These are phyloP conservation scores for Fonsecaea nubica DNA, from an alignment of 2,329 filamentous ascomycete species.

Conservation along the genomic window DNA sequence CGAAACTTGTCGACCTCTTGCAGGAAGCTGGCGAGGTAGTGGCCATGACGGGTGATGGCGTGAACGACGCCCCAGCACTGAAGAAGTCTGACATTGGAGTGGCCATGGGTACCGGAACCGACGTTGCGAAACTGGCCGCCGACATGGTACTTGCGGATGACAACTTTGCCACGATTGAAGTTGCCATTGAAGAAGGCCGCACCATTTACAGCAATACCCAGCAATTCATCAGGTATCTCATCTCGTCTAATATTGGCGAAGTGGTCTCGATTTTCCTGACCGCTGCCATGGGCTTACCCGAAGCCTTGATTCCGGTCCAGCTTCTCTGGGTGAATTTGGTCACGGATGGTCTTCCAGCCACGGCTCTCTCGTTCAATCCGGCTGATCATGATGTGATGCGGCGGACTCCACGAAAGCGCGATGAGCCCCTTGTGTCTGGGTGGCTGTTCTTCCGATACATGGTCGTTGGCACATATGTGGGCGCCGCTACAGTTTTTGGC, in stretches of 20 bases:
- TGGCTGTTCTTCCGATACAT: slow-evolving; percentile 99
- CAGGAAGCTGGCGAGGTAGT: slow-evolving; percentile 93
- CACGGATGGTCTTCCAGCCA: slow-evolving; percentile 94
- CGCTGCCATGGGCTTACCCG: slow-evolving; percentile 94
- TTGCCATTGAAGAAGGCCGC: slow-evolving; percentile 93
- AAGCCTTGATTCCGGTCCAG: slow-evolving; percentile 95
- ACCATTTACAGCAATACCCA: slow-evolving; percentile 99
- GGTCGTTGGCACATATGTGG: slow-evolving; percentile 94
- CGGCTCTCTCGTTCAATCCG: slow-evolving; percentile 96
- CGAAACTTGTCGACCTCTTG: slow-evolving; percentile 93
- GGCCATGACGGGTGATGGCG: slow-evolving; percentile 98
- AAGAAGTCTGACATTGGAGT: slow-evolving; percentile 99
- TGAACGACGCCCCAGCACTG: slow-evolving; percentile 95
- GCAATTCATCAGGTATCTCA: slow-evolving; percentile 98
- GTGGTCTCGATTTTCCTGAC: slow-evolving; percentile 99
- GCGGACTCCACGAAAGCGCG: slow-evolving; percentile 85
- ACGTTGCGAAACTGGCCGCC: slow-evolving; percentile 93
- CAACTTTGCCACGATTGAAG: slow-evolving; percentile 97
- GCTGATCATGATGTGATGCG: slow-evolving; percentile 99
- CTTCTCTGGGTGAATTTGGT: slow-evolving; percentile 98
- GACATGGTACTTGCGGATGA: slow-evolving; percentile 99
- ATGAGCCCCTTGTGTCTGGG: slow-evolving; percentile 88
- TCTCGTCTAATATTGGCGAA: slow-evolving; percentile 98
- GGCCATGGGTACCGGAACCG: slow-evolving; percentile 97
- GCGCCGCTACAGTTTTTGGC: slow-evolving; percentile 89